Base-by-base conservation (phyloP, 352 stramenopile genomes). In the Ochromonadaceae sp. region DNA sequence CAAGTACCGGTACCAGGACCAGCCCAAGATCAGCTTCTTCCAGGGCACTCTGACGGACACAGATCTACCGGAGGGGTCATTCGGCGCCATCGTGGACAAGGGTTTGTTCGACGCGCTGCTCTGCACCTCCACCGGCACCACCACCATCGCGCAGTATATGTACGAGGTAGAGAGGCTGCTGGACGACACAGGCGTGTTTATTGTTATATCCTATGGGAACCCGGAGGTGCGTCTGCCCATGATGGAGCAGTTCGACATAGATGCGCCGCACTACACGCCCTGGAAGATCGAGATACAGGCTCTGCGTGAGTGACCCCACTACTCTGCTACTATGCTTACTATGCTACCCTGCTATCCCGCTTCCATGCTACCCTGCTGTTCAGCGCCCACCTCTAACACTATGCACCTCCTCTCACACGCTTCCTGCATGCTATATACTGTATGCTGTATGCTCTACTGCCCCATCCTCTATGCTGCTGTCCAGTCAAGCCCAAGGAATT, bases 161-260 rank as follows among this genome's bases (percentile, higher is more conserved):
- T 59, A 34, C 9, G 50, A 59, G 30, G 9, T 20, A 2, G 50
- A 59, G 32, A 12, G 50, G 32, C n/a, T 59, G 10, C n/a, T 59
- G 32, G n/a, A 40, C 31, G 28, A 40, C 32, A 25, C 42, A 30
- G 50, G 50, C 14, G 9, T 59, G 4, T 59, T 59, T 25, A 59
- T 59, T n/a, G 7, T 5, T 7, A 59, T 59, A 7, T 59, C 50
- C 26, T n/a, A 59, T 59, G 50, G 50, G 4, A 49, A 34, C 22
- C 55, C 55, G 48, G 55, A 63, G 31, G 9, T 39, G 20, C 3
- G 32, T 15, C 35, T 63, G 2, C 34, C 5, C 26, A 22, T 32
- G 7, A 5, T 63, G 14, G 55, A 63, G 7, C 34, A 50, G 20
- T 63, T 39, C 30, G 55, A 63, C 41, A 63, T 63, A 17, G 55